Evolutionary conservation across 2,329 filamentous ascomycete species (phyloP), one percentile per base, ranked within the genome.

Genomic region (Calonectria hawksworthii): DNA sequence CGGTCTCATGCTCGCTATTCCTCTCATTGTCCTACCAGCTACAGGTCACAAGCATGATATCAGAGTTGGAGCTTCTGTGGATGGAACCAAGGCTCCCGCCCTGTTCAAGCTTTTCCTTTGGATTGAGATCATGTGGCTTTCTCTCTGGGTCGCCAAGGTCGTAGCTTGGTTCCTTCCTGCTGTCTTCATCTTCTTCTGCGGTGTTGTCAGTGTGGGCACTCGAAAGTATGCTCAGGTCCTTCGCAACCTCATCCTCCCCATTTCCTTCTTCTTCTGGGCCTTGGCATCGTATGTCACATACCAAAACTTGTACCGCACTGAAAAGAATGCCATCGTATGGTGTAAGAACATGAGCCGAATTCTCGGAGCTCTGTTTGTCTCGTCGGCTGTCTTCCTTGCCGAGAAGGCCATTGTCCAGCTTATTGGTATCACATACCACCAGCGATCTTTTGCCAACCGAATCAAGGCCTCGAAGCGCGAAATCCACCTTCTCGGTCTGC

Each of bases 381-480:
- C 92, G 13, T 91, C 93, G 0, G 88, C 93, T 65, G 90, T 96
- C 23, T 92, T 95, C 74, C 89, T 96, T 21, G 92, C 87, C n/a
- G 94, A 97, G 85, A 95, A 95, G 85, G 88, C 93, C 73, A 89
- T 96, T 76, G 93, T 97, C 41, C 95, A 96, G 84, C 88, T 96
- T 74, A 96, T 97, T 83, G 95, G 94, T 82, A 94, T 97, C 83
- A 94, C 93, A 75, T 97, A 97, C 83, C 95, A 97, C 84, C 93
- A 95, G 81, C 93, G 95, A 78, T 96, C 95, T 61, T 97, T 97
- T 84, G 92, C 94, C 80, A 91, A 92, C 77, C 89, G 92, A 67
- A 99, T 99, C 88, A 94, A 95, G 84, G 93, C 95, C 52, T 98
- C 96, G 30, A 99, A 99, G 88, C 93, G 92, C 72, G 95, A 96